phyloP scores from a whole-genome alignment of 805 yeast species.

The Nematodospora valgi region DNA sequence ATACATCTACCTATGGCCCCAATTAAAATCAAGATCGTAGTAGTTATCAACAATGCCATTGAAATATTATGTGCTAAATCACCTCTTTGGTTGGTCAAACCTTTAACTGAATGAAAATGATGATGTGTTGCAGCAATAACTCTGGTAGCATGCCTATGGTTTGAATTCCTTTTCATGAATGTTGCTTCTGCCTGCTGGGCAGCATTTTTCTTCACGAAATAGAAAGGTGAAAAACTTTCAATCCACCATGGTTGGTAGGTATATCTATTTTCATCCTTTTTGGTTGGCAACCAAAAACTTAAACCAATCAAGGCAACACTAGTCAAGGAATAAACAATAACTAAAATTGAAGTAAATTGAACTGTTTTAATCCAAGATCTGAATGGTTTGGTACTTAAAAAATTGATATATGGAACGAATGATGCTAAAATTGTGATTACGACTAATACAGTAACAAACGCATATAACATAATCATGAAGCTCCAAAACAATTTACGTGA shows the following conservation, averaged over 20 bases:
- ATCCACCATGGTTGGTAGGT: constrained; percentile 82
- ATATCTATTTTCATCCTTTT: constrained; percentile 45
- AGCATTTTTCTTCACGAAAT: constrained; percentile 58
- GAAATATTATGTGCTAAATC: constrained; percentile 52
- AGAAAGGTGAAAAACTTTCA: constrained; percentile 55
- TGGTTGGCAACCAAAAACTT: constrained; percentile 56
- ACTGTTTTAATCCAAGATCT: constrained; percentile 22
- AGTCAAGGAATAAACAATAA: constrained; percentile 46
- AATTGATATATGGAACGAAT: constrained; percentile 58
- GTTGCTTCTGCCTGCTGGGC: constrained; percentile 45
- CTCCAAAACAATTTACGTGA: constrained; percentile 47
- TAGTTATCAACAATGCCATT: constrained; percentile 41
- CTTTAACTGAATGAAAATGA: constrained; percentile 34
- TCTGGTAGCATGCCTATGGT: constrained; percentile 50
- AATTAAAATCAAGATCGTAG: constrained; percentile 49
- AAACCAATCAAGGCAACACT: constrained; percentile 47
- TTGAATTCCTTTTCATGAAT: constrained; percentile 46
- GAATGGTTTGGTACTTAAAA: constrained; percentile 33
- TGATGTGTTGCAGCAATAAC: constrained; percentile 60
- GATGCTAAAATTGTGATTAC: constrained; percentile 64
- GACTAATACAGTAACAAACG: constrained; percentile 52
- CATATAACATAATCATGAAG: constrained; percentile 47
- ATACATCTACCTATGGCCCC: constrained; percentile 48
- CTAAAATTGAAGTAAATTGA: constrained; percentile 26
- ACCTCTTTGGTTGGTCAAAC: constrained; percentile 38